Conservation (phyloP, 1,284 basidiomycete species). For the Heterobasidion parviporum region DNA sequence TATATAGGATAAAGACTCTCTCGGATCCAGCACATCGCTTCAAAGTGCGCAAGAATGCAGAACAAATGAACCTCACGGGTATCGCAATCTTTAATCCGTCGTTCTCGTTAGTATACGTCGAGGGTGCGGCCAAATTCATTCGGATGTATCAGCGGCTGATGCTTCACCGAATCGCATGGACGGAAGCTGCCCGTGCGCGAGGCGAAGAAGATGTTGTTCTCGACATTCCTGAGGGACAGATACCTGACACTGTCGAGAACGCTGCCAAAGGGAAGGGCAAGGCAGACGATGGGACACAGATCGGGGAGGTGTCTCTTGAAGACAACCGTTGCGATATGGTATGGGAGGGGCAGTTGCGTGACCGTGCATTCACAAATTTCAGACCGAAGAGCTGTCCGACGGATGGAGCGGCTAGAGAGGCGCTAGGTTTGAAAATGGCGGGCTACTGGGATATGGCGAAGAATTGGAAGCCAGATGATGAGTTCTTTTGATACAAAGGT, state of each 20-base stretch:
- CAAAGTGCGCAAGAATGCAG: conserved; percentile 95
- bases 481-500: conserved; percentile 17
- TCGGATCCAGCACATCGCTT: conserved; percentile 91
- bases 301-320: conserved; percentile 47
- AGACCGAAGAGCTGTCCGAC: conserved; percentile 81
- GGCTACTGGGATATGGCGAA: conserved; percentile 95
- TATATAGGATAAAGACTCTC: conserved; percentile 72
- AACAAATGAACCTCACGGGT: conserved; percentile 84
- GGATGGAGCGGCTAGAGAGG: conserved; percentile 80
- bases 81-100: conserved; percentile 83
- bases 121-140: conserved; percentile 83
- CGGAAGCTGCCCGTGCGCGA: conserved; percentile 78
- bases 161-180: conserved; percentile 90
- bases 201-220: conserved; percentile 65
- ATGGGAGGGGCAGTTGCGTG: conserved; percentile 88
- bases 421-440: conserved; percentile 73
- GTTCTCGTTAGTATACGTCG: conserved; percentile 90
- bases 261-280: conserved; percentile 24
- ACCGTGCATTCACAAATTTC: conserved; percentile 77
- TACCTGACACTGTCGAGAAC: conserved; percentile 24
- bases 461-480: conserved; percentile 75
- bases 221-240: conserved; percentile 36
- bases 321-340: conserved; percentile 87
- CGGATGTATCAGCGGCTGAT: conserved; percentile 87
- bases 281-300: conserved; percentile 18